phyloP scores from a whole-genome alignment of 805 yeast species.

The Komagataella pastoris region DNA sequence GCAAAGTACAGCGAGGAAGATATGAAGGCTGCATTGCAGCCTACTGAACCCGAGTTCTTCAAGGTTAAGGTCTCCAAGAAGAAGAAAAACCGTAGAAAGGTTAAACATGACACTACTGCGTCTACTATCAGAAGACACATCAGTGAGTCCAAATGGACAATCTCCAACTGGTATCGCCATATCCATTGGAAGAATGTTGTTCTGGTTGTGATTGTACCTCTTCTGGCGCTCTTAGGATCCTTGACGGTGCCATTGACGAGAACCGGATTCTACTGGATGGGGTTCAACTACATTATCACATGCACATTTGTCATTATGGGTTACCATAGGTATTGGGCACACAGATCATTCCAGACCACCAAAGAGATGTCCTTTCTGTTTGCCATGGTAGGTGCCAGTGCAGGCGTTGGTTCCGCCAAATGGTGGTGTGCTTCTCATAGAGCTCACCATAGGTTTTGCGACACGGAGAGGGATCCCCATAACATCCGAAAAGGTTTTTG shows the following conservation, averaged over 20 bases:
- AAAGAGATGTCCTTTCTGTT: conserved; percentile 31
- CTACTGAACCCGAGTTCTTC: background rate
- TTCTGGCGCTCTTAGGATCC: conserved; percentile 22
- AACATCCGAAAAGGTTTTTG: conserved; percentile 67
- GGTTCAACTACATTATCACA: conserved; percentile 42
- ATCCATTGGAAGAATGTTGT: conserved; percentile 63
- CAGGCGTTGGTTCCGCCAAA: conserved; percentile 64
- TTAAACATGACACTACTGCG: conserved; percentile 9
- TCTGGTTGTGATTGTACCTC: conserved; percentile 44
- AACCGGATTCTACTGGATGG: conserved; percentile 40
- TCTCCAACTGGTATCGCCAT: conserved; percentile 56
- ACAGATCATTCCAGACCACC: conserved; percentile 36
- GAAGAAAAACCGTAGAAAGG: conserved; percentile 9
- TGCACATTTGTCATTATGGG: conserved; percentile 73
- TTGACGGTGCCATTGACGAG: conserved; percentile 30
- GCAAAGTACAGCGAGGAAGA: background rate
- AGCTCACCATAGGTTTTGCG: conserved; percentile 83
- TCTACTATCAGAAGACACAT: conserved; percentile 28
- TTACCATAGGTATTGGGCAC: conserved; percentile 70
- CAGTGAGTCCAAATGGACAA: conserved; percentile 66
- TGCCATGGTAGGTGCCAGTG: conserved; percentile 53
- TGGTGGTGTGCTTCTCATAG: conserved; percentile 80
- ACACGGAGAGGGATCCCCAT: conserved; percentile 83
- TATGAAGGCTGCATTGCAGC: background rate
- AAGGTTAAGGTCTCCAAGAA: background rate